Percentiles rank a stretch among this genome's conserved stretches.
phyloP scores from a whole-genome alignment of 106 monocot genomes.

The Acorus calamus region DNA sequence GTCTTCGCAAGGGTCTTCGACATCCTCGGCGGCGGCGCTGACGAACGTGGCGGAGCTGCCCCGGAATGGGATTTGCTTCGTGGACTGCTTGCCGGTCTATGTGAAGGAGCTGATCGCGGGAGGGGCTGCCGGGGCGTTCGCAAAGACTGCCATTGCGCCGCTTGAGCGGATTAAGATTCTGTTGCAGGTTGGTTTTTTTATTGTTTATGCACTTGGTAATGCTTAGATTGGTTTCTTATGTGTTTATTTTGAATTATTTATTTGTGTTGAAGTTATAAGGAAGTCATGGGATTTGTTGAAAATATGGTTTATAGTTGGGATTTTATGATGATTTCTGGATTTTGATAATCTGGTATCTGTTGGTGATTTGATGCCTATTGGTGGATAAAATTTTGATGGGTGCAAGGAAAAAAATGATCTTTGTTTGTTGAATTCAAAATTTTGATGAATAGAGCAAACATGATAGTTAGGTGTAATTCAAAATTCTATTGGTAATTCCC shows the following conservation, averaged over 20 bases:
- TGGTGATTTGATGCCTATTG: neutral
- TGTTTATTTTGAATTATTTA: neutral
- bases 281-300: too few species aligned
- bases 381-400: too few species aligned
- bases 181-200: slow-evolving; percentile 36
- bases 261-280: neutral
- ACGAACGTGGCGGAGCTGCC: slow-evolving; percentile 15
- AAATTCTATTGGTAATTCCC: too few species aligned
- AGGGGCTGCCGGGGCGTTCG: slow-evolving; percentile 77
- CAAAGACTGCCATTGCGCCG: slow-evolving; percentile 91
- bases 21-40: slow-evolving; percentile 22
- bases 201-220: too few species aligned
- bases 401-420: too few species aligned
- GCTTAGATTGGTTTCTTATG: neutral
- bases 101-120: slow-evolving; percentile 81
- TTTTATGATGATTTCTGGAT: too few species aligned
- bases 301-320: too few species aligned
- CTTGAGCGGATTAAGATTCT: slow-evolving; percentile 93
- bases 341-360: neutral
- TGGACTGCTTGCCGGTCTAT: slow-evolving; percentile 38
- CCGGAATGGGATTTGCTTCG: neutral
- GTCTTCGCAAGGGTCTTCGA: slow-evolving; percentile 44
- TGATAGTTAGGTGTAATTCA: too few species aligned
- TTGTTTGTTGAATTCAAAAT: too few species aligned
- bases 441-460: too few species aligned